Base-by-base conservation (phyloP, 768 basidiomycete species). In the Coprinellus aureogranulatus region DNA sequence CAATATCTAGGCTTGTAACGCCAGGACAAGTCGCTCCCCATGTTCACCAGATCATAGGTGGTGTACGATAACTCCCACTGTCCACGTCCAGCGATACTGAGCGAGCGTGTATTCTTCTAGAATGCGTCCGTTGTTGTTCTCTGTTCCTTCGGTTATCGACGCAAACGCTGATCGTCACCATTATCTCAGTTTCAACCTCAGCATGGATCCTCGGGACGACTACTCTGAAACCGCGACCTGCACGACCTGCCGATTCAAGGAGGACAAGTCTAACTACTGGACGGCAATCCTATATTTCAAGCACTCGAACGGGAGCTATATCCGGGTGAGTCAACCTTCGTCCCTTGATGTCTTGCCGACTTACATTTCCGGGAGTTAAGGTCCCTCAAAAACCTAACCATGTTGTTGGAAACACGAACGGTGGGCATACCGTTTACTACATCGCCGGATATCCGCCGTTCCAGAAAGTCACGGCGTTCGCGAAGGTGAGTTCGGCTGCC, bases 211-310 rank as follows among this genome's bases (percentile, higher is more conserved):
- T 18, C 20, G 26, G 12, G 40, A 52, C 18, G 57, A 58, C 42
- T 50, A 52, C 28, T 26, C 57, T 20, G 50, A 41, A 39, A 41
- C 52, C 14, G 49, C 57, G 4, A 58, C 57, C 22, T 58, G 57
- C 27, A 58, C 57, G 4, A 58, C 57, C 0, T 58, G 57, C 30
- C 23, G 57, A n/a, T 58, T 58, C 57, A 58, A 58, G 28, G 57
- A 58, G 22, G 50, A 58, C 30, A 58, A 44, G 27, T 58, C 57
- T 2, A 58, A 58, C 50, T 58, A 58, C 25, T 58, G 57, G 57
- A 58, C 57, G 22, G 57, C 57, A 9, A 34, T 44, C 41, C 16
- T 44, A 5, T 44, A 30, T 27, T 52, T 52, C n/a, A 52, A 37
- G 31, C 26, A 52, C 28, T 20, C 26, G 8, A 37, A 52, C 37